phyloP scores from a whole-genome alignment of 164 flowering plant genomes.

The Kalanchoe fedtschenkoi region DNA sequence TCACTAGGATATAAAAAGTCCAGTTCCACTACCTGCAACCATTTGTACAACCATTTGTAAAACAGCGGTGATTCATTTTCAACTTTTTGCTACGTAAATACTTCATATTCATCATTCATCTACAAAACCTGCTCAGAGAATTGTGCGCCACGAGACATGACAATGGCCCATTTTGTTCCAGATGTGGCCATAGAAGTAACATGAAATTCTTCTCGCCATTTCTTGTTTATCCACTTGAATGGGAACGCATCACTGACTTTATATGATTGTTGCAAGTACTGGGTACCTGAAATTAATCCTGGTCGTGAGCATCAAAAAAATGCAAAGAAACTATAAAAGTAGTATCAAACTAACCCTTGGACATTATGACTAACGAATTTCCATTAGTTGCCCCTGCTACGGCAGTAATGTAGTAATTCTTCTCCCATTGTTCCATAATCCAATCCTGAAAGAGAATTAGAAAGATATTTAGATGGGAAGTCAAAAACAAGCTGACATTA shows the following conservation, averaged over 20 bases:
- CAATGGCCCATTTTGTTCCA: constrained; percentile 82
- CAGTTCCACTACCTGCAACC: constrained; percentile 70
- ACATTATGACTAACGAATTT: constrained; percentile 90
- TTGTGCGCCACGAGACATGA: constrained; percentile 90
- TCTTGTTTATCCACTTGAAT: constrained; percentile 90
- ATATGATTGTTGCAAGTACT: constrained; percentile 76
- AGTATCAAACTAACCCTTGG: constrained; percentile 50
- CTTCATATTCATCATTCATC: not conserved
- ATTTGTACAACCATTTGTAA: not conserved
- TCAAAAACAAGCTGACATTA: not conserved
- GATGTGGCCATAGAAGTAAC: constrained; percentile 93
- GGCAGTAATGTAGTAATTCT: constrained; percentile 78
- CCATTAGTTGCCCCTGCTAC: constrained; percentile 85
- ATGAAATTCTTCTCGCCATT: constrained; percentile 83
- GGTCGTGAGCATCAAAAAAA: not conserved
- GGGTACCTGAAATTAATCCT: constrained; percentile 43
- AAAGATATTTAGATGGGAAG: not conserved
- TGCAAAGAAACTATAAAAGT: not conserved
- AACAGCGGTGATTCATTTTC: too few relatives aligned
- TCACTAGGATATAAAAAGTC: constrained; percentile 91
- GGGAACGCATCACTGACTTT: constrained; percentile 95
- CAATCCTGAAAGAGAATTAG: constrained; percentile 47
- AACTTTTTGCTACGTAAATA: not conserved
- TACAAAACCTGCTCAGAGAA: constrained; percentile 67
- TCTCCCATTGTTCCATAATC: constrained; percentile 98